Base-by-base conservation (phyloP, 2,329 filamentous ascomycete genomes). In the Hymenoscyphus scutula region DNA sequence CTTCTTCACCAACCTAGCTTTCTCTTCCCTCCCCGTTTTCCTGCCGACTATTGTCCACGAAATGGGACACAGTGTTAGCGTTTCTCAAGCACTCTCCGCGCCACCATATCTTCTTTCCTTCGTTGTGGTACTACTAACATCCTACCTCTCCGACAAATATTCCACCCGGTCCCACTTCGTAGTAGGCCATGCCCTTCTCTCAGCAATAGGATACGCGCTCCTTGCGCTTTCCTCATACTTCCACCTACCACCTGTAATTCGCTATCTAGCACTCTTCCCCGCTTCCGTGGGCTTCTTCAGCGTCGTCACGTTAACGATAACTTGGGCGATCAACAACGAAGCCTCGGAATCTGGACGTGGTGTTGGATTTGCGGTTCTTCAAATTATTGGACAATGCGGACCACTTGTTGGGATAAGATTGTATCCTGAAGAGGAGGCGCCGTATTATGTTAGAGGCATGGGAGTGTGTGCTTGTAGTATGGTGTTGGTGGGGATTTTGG, bases 301-400 rank as follows among this genome's bases (percentile, higher is more conserved):
- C 64, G 89, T 91, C 23, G 89, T 96, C 62, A 92, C 91, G 0
- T 82, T 96, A 34, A 89, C 93, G 68, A 90, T 97, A 62, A 89
- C 91, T 1, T 97, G 92, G 92, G 91, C 85, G 38, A 84, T 97
- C 72, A 96, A 96, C 73, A 97, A 96, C 75, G 90, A 95, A 73
- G 78, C 83, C 59, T 86, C 81, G 13, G 85, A 88, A 65, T 84
- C 84, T 58, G 84, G 86, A 6, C 89, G 90, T 68, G 91, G 91
- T 0, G 86, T 86, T 1, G 91, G 89, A 1, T 90, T 96, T 71
- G 91, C 89, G 0, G 80, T 97, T 34, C 75, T 97, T 72, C 93
- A 97, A 75, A 71, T 92, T 38, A 82, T 97, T 15, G 93, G 74
- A 0, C 74, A 75, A 59, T 74, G 71, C 62, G 74, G 74, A 1